Base-by-base conservation (phyloP, 2,329 filamentous ascomycete genomes). In the Amesomyces nigricolor region DNA sequence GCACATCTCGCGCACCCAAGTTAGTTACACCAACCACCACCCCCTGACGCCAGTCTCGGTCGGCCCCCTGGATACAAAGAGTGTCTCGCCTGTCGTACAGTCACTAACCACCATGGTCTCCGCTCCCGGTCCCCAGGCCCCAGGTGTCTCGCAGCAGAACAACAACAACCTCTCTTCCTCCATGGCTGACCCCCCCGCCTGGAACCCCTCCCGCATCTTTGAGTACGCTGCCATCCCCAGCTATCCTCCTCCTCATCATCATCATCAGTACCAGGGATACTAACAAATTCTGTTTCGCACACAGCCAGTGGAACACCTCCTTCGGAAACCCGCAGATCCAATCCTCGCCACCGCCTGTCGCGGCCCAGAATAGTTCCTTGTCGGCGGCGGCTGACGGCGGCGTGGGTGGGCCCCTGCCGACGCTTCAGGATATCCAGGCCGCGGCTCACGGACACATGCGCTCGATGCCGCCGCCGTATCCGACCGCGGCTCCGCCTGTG, bases 221-320 rank as follows among this genome's bases (percentile, higher is more conserved):
- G 89, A 92, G 90, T 95, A 81, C 79, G 89, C 81, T 35, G 30
- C 48, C 11, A 37, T 29, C 35, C n/a, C 9, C 22, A 26, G 22
- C 22, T n/a, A 26, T 17, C 14, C 13, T 29, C n/a, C 13, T 22
- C 10, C 5, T n/a, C 16, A 43, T 19, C 17, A 13, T 11, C 10
- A 30, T 14, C 40, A n/a, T 6, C 19, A n/a, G 26, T 37, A 16
- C 48, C 22, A 60, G 47, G 32, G 43, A 30, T 40, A 47, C 64
- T 72, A 62, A 75, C 58, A 38, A 50, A 8, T 13, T 22, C 16
- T 53, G 4, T 19, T 22, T 8, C 26, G n/a, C 11, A 38, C 62
- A 60, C 66, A 95, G 91, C 71, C 90, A 96, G 77, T 97, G 92
- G 91, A 91, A 95, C 72, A 86, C 88, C 67, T 91, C 92, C 62